These are phyloP conservation scores for Persicaria tinctoria DNA, from an alignment of 148 eudicot genomes.

Conservation along the genomic window DNA sequence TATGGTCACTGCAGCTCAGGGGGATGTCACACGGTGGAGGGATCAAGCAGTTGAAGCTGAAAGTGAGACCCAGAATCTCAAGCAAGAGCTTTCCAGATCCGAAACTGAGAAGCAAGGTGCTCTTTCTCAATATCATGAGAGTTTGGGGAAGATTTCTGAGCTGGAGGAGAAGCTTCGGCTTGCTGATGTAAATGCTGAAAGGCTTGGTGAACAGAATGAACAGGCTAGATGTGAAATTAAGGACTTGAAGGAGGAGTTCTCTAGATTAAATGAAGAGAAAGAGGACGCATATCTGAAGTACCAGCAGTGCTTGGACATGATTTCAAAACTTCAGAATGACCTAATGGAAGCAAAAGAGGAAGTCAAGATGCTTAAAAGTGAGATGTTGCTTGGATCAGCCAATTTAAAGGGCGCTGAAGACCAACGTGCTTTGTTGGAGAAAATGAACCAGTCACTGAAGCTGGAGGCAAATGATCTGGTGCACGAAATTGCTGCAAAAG, in stretches of 20 bases:
- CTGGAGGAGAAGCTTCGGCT: conserved; percentile 46
- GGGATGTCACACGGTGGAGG: conserved; percentile 32
- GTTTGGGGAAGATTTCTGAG: conserved; percentile 44
- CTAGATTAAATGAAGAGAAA: conserved; percentile 41
- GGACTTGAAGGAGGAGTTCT: conserved; percentile 43
- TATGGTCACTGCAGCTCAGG: conserved; percentile 32
- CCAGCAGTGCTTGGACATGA: conserved; percentile 47
- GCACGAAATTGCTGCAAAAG: conserved; percentile 47
- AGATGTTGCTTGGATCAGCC: conserved; percentile 35
- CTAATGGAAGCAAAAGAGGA: conserved; percentile 50
- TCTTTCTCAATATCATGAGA: conserved; percentile 36
- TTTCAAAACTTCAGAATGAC: conserved; percentile 54
- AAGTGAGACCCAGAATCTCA: conserved; percentile 37
- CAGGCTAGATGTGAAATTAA: conserved; percentile 56
- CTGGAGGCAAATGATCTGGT: conserved; percentile 54
- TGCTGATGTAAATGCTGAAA: conserved; percentile 33
- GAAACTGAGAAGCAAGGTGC: conserved; percentile 47
- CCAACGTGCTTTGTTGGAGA: conserved; percentile 40
- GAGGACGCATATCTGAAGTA: conserved; percentile 43
- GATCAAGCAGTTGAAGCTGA: conserved; percentile 41
- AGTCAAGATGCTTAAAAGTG: conserved; percentile 38
- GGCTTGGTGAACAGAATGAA: conserved; percentile 37
- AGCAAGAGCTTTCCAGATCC: conserved; percentile 43
- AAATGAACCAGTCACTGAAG: conserved; percentile 52
- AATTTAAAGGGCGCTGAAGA: conserved; percentile 58